These are phyloP conservation scores for Penicillium daleae DNA, from an alignment of 495 filamentous ascomycete species.

Conservation along the genomic window DNA sequence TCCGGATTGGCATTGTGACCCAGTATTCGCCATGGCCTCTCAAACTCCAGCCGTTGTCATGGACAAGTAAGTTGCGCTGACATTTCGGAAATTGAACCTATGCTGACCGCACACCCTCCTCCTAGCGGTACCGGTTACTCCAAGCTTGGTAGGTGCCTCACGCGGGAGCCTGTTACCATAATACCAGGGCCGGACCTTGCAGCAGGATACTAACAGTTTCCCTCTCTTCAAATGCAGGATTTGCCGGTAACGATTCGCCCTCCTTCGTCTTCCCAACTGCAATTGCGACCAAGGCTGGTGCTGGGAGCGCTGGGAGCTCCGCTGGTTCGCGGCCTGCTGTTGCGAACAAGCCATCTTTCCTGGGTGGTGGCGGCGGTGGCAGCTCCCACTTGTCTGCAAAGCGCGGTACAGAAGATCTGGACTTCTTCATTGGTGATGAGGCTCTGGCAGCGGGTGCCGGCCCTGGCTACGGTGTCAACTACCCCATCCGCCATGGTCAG, in stretches of 20 bases:
- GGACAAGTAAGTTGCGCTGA: slow-evolving; percentile 85
- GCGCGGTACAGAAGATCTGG: slow-evolving; percentile 94
- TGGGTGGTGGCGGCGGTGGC: slow-evolving; percentile 86
- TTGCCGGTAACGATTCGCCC: slow-evolving; percentile 98
- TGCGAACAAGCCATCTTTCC: slow-evolving; percentile 90
- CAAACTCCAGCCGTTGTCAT: slow-evolving; percentile 99
- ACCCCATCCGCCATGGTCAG: slow-evolving; percentile 96
- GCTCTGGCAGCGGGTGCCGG: slow-evolving; percentile 81
- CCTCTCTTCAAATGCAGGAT: slow-evolving; percentile 61
- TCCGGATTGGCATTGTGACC: slow-evolving; percentile 25
- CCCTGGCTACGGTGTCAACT: slow-evolving; percentile 93
- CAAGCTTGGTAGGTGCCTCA: slow-evolving; percentile 76
- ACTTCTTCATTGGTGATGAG: slow-evolving; percentile 99
- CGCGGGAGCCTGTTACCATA: slow-evolving; percentile 9
- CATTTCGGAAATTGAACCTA: slow-evolving; percentile 18
- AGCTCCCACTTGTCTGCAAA: slow-evolving; percentile 83
- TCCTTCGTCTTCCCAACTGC: slow-evolving; percentile 99
- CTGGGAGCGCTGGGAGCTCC: slow-evolving; percentile 69
- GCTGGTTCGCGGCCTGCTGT: slow-evolving; percentile 87
- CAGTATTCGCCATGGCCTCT: slow-evolving; percentile 71
- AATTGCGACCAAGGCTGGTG: slow-evolving; percentile 89
- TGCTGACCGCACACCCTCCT: slow-evolving; percentile 30
- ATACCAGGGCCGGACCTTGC: not conserved
- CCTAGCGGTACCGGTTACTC: slow-evolving; percentile 96
- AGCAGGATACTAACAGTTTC: slow-evolving; percentile 35